Base-by-base conservation (phyloP, 2,329 filamentous ascomycete species). In the Pseudocercospora musae region DNA sequence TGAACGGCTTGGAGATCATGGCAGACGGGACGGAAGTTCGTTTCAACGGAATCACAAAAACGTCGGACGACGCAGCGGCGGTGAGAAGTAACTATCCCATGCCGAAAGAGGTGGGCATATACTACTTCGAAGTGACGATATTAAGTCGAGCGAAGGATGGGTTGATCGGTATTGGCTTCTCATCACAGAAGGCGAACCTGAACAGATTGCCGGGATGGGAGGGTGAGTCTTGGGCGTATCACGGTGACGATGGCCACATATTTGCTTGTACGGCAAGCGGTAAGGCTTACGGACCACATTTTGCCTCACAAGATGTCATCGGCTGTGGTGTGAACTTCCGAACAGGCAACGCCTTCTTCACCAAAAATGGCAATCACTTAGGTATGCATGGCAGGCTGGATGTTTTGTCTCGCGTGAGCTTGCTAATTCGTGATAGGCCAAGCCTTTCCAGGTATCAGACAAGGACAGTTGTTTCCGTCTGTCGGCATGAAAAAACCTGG, bases 91-190 rank as follows among this genome's bases (percentile, higher is more conserved):
- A 99, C 75, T 83, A 92, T 74, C 85, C 88, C 54, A 97, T 98
- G 87, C 92, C 95, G 3, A 83, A 87, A 37, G 89, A 96, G 72
- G 95, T 91, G 68, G 95, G 95, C 1, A 89, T 99, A 63, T 99
- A 96, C 76, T 99, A 99, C 75, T 99, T 87, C 73, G 95, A 99
- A 71, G 81, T 87, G 33, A 85, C 84, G 8, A 84, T 91, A 53
- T 75, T 88, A 56, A 85, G 86, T 7, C 86, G 87, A 71, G 85
- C 85, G 57, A 87, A 88, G 72, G 88, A 90, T 70, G 70, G 80
- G 42, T 72, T 79, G 68, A 81, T 83, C 66, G 85, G 84, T 13
- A 80, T 89, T 59, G 86, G 86, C 5, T 87, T 89, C 72, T 85
- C 84, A 0, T 82, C 81, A 18, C 77, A 77, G 29, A 87, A 86